Evolutionary conservation across 768 basidiomycete genomes (phyloP), one percentile per base, ranked within the genome.

Genomic region (Psilocybe tampanensis): DNA sequence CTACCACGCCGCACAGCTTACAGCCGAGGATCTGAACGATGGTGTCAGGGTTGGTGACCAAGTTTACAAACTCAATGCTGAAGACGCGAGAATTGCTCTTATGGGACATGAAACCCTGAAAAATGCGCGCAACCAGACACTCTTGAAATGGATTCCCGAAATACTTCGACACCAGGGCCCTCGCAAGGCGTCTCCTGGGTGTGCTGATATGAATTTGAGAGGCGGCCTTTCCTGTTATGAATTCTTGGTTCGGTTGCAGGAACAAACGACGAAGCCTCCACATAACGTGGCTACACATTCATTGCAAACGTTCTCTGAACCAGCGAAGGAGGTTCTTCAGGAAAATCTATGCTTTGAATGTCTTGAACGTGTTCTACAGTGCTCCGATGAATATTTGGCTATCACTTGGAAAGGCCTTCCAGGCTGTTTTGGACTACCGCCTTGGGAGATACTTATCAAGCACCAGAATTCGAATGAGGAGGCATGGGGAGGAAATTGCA

Each of bases 1-100:
- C 42, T 68, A 70, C 56, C 58, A 60, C 34, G 65, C 66, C 5
- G 63, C 67, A 12, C 66, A 68, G 44, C 58, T 67, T 3, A 36
- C 63, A 15, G 48, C 60, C 8, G 43, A 60, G 7, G 60, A 66
- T 48, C 62, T 71, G 21, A 24, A 61, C 13, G 41, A 58, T 26
- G 67, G 66, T 23, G 59, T 64, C 23, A 22, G 51, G 21, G 50
- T 50, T 34, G 50, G 39, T 11, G 59, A 67, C 34, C 56, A 61
- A 21, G 43, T 45, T 2, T n/a, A 44, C 19, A 48, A 58, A 24
- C 41, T 47, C 13, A 43, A 64, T 9, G 19, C 39, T 22, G 3
- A 52, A 12, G 36, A 48, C 8, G 48, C 22, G 8, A 29, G 49
- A 1, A 44, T 23, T 17, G 47, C 68, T 7, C 24, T 69, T 17